Percentiles rank a stretch among this genome's conserved stretches.
Evolutionary conservation across 164 flowering plant genomes (phyloP).

Genomic region (Magnolia sinica): DNA sequence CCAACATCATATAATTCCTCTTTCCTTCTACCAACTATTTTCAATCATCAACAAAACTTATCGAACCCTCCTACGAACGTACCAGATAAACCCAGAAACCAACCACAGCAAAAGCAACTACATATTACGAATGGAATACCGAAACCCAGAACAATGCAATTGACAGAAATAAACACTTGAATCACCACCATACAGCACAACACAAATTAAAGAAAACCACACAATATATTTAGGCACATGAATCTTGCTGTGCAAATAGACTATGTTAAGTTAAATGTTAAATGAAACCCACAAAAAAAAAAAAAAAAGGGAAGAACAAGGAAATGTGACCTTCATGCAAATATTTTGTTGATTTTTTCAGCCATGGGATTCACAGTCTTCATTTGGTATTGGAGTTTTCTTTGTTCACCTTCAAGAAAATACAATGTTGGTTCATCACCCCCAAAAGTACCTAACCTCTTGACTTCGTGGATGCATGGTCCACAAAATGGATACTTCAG

Average conservation of each 20-base stretch:
- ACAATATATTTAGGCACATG: not conserved
- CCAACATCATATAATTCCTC: not conserved
- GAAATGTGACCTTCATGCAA: not conserved
- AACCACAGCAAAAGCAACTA: not conserved
- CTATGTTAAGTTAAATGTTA: not conserved
- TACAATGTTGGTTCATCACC: too few species aligned
- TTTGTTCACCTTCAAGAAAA: too few species aligned
- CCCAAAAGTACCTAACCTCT: too few species aligned
- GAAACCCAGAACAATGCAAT: not conserved
- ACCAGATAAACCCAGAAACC: conserved; percentile 1
- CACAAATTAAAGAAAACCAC: not conserved
- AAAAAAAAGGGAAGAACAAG: not conserved
- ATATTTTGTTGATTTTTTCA: too few species aligned
- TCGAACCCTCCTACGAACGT: not conserved
- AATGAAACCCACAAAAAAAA: not conserved
- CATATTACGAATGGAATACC: not conserved
- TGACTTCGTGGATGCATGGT: too few species aligned
- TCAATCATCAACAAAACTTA: not conserved
- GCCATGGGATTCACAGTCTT: too few species aligned
- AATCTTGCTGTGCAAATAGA: not conserved
- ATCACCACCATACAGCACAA: not conserved
- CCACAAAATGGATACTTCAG: too few species aligned
- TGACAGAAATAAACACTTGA: not conserved
- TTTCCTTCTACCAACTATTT: not conserved
- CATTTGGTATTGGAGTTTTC: too few species aligned